These are phyloP conservation scores for Tetrahymena elliotti DNA, from an alignment of 73 alveolate genomes.

Conservation along the genomic window DNA sequence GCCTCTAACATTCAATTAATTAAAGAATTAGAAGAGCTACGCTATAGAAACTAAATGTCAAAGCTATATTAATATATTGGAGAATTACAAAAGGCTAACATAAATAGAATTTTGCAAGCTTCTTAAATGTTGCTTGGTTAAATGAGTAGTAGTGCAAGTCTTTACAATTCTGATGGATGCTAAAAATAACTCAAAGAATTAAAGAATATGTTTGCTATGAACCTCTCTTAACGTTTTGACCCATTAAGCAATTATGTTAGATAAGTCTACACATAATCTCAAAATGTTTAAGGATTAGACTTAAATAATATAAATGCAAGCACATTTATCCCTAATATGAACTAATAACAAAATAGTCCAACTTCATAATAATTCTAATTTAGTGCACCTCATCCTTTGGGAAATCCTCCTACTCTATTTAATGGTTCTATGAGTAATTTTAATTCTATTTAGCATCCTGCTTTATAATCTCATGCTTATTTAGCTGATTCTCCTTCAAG, in stretches of 20 bases:
- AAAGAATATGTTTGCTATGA: background rate
- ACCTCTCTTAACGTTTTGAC: background rate
- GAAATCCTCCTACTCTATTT: background rate
- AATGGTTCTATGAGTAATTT: background rate
- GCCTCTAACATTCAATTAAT: background rate
- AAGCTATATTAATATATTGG: background rate
- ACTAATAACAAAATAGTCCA: background rate
- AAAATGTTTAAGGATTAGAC: background rate
- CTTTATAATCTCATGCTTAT: background rate
- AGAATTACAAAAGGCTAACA: background rate
- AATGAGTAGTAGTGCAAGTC: background rate
- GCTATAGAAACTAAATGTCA: background rate
- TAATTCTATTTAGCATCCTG: background rate
- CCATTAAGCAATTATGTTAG: background rate
- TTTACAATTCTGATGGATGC: background rate
- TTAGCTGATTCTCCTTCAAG: background rate
- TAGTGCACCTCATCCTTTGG: background rate
- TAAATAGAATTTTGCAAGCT: background rate
- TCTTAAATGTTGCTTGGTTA: background rate
- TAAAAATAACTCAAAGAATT: background rate
- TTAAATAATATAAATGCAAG: background rate
- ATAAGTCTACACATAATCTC: background rate
- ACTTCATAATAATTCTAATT: background rate
- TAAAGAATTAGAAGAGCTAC: background rate
- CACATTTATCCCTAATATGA: background rate